Percentiles rank a stretch among this genome's conserved stretches.
Evolutionary conservation across 2,329 filamentous ascomycete species (phyloP).

Genomic region (Orbilia javanica): DNA sequence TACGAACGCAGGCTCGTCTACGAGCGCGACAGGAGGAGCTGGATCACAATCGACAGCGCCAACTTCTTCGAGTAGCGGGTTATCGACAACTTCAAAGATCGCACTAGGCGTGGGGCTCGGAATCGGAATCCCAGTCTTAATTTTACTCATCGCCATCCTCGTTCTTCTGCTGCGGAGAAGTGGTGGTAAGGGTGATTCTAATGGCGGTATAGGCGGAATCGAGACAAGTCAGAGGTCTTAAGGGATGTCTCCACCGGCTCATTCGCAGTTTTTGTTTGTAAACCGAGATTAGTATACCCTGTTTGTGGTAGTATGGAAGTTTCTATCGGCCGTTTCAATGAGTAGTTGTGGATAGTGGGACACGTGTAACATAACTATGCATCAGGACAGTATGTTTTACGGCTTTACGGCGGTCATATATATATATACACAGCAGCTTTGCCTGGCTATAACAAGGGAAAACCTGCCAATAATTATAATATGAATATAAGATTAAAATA

Average conservation of each 20-base stretch:
- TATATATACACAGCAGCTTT: too few relatives aligned
- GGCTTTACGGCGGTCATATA: too few relatives aligned
- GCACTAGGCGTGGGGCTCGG: constrained; percentile 43
- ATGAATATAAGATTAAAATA: too few relatives aligned
- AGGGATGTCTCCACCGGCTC: neutral
- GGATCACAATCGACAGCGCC: neutral
- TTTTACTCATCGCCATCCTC: constrained; percentile 22
- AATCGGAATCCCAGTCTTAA: constrained; percentile 40
- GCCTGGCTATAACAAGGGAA: too few relatives aligned
- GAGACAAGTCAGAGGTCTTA: constrained; percentile 22
- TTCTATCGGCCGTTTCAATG: too few relatives aligned
- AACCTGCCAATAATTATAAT: too few relatives aligned
- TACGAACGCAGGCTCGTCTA: neutral
- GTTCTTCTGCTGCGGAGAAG: constrained; percentile 27
- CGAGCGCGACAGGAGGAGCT: neutral
- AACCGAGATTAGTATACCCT: too few relatives aligned
- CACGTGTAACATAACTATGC: too few relatives aligned
- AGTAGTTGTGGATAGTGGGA: too few relatives aligned
- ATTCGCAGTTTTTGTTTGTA: neutral
- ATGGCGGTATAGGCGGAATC: constrained; percentile 31
- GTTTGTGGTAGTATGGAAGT: too few relatives aligned
- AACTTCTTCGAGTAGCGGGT: neutral
- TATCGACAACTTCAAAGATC: constrained; percentile 40
- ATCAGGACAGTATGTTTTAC: too few relatives aligned
- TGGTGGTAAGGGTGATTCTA: neutral